Conservation (phyloP, 2,329 filamentous ascomycete genomes). For the Xylariaceae sp. region DNA sequence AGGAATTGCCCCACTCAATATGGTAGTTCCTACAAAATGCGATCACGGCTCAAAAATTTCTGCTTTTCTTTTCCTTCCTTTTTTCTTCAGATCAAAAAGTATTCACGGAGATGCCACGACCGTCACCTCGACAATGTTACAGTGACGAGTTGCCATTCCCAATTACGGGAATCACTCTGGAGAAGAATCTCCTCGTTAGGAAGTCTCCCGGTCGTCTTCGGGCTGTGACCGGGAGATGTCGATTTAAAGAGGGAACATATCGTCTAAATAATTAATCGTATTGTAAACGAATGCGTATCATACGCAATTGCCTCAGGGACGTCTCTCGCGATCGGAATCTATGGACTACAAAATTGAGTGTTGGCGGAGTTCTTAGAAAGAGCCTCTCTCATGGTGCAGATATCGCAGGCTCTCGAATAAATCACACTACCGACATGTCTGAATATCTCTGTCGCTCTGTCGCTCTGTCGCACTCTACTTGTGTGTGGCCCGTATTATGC, state of each 20-base stretch:
- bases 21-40: slow-evolving; percentile 34
- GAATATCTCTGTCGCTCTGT: too few species aligned
- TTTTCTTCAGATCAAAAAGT: slow-evolving; percentile 67
- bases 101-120: slow-evolving; percentile 67
- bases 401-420: too few species aligned
- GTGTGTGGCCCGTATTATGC: too few species aligned
- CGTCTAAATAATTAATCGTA: not conserved
- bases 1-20: slow-evolving; percentile 4
- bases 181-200: slow-evolving; percentile 67
- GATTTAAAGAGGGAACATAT: slow-evolving; percentile 63
- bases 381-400: too few species aligned
- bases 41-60: slow-evolving; percentile 10
- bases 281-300: too few species aligned
- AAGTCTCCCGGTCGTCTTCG: slow-evolving; percentile 61
- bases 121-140: slow-evolving; percentile 60
- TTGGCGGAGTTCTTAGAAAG: too few species aligned
- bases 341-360: too few species aligned
- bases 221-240: slow-evolving; percentile 62
- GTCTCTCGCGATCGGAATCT: too few species aligned
- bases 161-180: slow-evolving; percentile 57
- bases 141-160: slow-evolving; percentile 68
- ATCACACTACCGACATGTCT: too few species aligned
- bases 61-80: slow-evolving; percentile 46
- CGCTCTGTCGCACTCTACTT: too few species aligned
- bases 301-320: too few species aligned